Base-by-base conservation (phyloP, 2,329 filamentous ascomycete genomes). In the Monilinia aucupariae region DNA sequence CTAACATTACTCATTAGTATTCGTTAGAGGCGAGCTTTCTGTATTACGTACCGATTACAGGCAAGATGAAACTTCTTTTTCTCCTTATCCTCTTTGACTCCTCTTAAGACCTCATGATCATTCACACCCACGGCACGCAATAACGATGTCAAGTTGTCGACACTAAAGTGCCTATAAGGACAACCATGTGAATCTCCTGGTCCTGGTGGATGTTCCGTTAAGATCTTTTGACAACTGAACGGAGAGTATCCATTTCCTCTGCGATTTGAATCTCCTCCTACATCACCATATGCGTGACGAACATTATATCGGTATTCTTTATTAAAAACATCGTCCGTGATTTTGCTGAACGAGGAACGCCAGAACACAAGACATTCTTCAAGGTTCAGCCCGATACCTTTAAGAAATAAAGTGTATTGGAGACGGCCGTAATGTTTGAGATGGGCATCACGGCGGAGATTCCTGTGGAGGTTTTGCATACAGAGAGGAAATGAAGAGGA, bases 301-400 rank as follows among this genome's bases (percentile, higher is more conserved):
- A 97, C 85, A 74, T 99, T 97, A 82, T 99, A 99, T 51, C 90
- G 85, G 78, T 99, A 97, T 74, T 97, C 92, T 74, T 97, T 97
- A 77, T 96, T 96, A 82, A 97, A 99, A 43, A 88, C 88, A 71
- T 97, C 93, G 72, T 97, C 94, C 0, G 90, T 92, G 67, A 96
- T 85, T 68, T 91, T 89, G 74, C 86, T 86, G 82, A 99, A 97
- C 34, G 83, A 81, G 66, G 85, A 83, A 13, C 94, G 87, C 94
- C 94, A 99, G 79, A 99, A 99, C 15, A 91, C 70, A 30, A 99
- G 82, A 70, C 86, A 91, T 76, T 99, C 93, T 72, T 97, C 92
- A n/a, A 99, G 79, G 67, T 85, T 91, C 34, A 99, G 80, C 0
- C 94, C 94, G 64, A 97, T 91, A 49, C 94, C 94, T 76, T 99